Base-by-base conservation (phyloP, 163 green algal species). In the Chlamydomonas reinhardtii region DNA sequence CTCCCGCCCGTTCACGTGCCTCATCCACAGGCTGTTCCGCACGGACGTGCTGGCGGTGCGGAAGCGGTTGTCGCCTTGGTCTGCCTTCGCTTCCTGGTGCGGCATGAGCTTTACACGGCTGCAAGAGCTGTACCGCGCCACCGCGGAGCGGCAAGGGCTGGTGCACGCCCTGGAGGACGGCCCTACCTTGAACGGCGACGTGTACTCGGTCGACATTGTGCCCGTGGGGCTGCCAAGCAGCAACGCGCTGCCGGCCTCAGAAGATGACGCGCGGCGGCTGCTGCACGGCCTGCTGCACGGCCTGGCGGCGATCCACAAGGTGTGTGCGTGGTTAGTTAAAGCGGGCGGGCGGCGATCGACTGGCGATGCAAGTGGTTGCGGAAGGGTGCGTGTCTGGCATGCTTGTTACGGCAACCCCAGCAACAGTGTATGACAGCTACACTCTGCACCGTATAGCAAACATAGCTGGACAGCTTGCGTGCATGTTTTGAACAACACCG, bases 231-330 rank as follows among this genome's bases (percentile, higher is more conserved):
- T 74, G 25, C 35, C 16, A 25, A 62, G 54, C n/a, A 31, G 62
- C 27, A 62, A 52, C 73, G n/a, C 52, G 52, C 25, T 17, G 48
- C 73, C 19, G n/a, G n/a, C 15, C 31, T 70, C 73, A 4, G 73
- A 80, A 52, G 73, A 80, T 32, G 74, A 82, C 5, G 74, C 32
- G 74, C 74, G 59, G 56, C 32, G 15, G 32, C 32, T 72, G 59
- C 29, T 72, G 74, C 74, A 82, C 74, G 54, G 74, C 56, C 74
- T 82, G 74, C 74, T 82, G 32, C 74, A 82, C 34, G 74, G 74
- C 31, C 32, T 82, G 34, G 74, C 56, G 34, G 74, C 74, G 25
- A 82, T 82, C 74, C 74, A 82, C 56, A 22, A 61, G 74, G 74
- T 82, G 32, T 8, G 74, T 82, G 32, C 1, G 74, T 68, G 73